Percentiles rank a stretch among this genome's conserved stretches.
Conservation (phyloP, 352 stramenopile genomes). For the Globisporangium nunn region DNA sequence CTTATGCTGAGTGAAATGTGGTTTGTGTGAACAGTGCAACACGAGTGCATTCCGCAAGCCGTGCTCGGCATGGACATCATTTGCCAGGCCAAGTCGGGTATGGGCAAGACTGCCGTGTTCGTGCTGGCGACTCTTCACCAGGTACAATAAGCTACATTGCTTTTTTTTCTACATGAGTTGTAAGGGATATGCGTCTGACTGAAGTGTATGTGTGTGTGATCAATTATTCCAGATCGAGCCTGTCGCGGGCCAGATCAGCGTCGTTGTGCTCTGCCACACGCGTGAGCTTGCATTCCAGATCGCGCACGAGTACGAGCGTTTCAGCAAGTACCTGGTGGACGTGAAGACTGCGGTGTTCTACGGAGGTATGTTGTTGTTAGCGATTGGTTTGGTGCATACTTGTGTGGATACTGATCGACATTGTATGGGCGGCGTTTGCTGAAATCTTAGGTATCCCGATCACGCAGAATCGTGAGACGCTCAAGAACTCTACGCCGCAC, state of each 20-base stretch:
- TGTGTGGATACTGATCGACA: conserved; percentile 6
- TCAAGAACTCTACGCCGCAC: conserved; percentile 96
- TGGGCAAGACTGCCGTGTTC: conserved; percentile 99
- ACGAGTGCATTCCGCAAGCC: conserved; percentile 99
- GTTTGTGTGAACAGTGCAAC: conserved; percentile 77
- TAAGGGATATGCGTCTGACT: background rate
- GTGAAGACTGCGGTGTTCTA: conserved; percentile 98
- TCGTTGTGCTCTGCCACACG: conserved; percentile 99
- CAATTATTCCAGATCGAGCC: conserved; percentile 67
- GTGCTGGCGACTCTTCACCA: conserved; percentile 99
- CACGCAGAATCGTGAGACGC: conserved; percentile 91
- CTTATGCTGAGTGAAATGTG: conserved; percentile 11
- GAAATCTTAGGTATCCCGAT: conserved; percentile 83
- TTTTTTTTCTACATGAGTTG: background rate
- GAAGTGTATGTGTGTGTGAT: background rate
- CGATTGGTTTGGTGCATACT: background rate
- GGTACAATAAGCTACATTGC: conserved; percentile 33
- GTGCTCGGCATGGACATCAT: conserved; percentile 99
- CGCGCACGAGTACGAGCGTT: conserved; percentile 98
- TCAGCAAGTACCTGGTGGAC: conserved; percentile 97
- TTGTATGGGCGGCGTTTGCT: background rate
- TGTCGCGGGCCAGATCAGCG: conserved; percentile 90
- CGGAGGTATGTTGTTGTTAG: conserved; percentile 53
- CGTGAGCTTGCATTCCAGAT: conserved; percentile 99
- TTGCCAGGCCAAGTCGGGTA: conserved; percentile 99